Conservation (phyloP, 176 grass and related monocot species). For the Chrysopogon serrulatus region DNA sequence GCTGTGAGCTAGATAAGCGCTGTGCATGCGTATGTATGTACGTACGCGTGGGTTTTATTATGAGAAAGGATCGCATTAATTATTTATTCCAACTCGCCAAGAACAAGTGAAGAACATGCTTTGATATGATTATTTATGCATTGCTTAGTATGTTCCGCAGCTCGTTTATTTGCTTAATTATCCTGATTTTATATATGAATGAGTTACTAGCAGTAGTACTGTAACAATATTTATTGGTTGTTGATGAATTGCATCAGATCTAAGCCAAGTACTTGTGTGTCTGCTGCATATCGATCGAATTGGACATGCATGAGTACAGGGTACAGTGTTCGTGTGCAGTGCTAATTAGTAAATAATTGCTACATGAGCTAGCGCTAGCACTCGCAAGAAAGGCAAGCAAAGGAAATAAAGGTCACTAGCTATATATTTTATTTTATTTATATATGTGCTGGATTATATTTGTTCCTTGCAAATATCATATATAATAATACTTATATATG, state of each 20-base stretch:
- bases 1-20: conserved; percentile 23
- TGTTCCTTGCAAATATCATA: neutral
- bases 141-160: neutral
- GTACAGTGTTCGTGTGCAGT: neutral
- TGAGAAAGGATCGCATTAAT: neutral
- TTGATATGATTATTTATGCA: neutral
- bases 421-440: neutral
- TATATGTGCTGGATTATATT: neutral
- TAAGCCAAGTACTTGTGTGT: neutral
- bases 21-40: neutral
- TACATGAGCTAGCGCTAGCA: neutral
- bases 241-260: neutral
- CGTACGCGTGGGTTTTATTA: neutral
- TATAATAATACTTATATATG: neutral
- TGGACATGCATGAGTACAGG: neutral
- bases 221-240: neutral
- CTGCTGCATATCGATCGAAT: neutral
- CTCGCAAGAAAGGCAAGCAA: neutral
- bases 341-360: neutral
- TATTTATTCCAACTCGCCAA: neutral
- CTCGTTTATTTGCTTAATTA: neutral
- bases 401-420: neutral
- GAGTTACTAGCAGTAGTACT: neutral
- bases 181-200: neutral
- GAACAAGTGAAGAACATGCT: neutral